Base-by-base conservation (phyloP, 2,329 filamentous ascomycete genomes). In the Anisogramma anomala region DNA sequence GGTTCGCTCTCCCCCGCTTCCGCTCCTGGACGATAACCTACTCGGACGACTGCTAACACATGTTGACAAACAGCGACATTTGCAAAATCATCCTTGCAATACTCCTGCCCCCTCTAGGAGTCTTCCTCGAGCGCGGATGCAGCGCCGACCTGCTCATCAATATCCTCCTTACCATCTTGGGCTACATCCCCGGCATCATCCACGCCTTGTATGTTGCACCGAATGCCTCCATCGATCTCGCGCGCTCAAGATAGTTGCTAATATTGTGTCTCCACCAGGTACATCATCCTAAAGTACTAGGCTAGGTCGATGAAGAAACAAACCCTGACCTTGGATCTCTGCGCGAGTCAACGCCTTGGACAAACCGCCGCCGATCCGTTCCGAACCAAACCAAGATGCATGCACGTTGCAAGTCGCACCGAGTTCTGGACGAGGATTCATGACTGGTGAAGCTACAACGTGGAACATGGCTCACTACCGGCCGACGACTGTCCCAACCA, bases 91-190 rank as follows among this genome's bases (percentile, higher is more conserved):
- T 94, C 66, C 74, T 94, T 67, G 87, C 87, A 71, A 71, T 94
- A 71, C 69, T 94, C 68, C 77, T 94, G 51, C 87, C 87, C 43
- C 87, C 87, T 60, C 67, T 94, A 42, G 87, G 87, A 69, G 87
- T 94, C 61, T 91, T 94, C 75, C 83, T 94, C 53, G 87, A 94
- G 80, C 79, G 82, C 54, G 87, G 87, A 56, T 94, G 87, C 68
- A 81, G 81, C 59, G 77, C 80, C 52, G 84, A 94, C 61, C 71
- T 94, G 57, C 71, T 89, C 65, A 93, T 94, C 77, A 94, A 93
- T 79, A 84, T 94, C 64, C 73, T 87, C 57, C 69, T 93, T 66
- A 93, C 85, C 54, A 77, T 85, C 53, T 69, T 86, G 53, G 70
- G 67, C 58, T 71, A 71, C 59, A 73, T 88, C 56, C 82, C 82